These are phyloP conservation scores for Xerocomellus intermedius DNA, from an alignment of 768 basidiomycete genomes.

Conservation along the genomic window DNA sequence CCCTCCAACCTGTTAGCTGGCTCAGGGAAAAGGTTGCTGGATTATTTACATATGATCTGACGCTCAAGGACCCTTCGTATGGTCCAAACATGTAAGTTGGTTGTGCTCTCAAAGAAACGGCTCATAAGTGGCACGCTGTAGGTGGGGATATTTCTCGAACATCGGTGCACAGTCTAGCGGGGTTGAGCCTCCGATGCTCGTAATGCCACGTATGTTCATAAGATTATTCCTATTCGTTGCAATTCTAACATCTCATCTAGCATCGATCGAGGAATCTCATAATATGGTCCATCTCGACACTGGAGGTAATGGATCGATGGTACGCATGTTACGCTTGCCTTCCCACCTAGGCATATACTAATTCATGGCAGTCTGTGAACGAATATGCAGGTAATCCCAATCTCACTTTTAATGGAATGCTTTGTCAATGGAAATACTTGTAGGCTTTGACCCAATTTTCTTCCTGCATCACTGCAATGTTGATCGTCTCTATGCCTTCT, in stretches of 20 bases:
- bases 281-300: conserved; percentile 18
- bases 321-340: neutral
- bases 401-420: neutral
- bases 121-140: neutral
- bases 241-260: conserved; percentile 2
- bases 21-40: conserved; percentile 15
- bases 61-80: conserved; percentile 6
- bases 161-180: neutral
- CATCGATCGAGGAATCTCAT: conserved; percentile 20
- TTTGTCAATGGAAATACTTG: neutral
- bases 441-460: conserved; percentile 21
- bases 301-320: conserved; percentile 20
- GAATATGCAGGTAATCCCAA: conserved; percentile 19
- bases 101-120: neutral
- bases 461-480: conserved; percentile 19
- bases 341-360: neutral
- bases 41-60: conserved; percentile 18
- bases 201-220: conserved; percentile 4
- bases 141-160: conserved; percentile 21
- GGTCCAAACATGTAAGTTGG: conserved; percentile 16
- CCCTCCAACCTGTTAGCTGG: conserved; percentile 7
- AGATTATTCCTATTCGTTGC: neutral
- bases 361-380: conserved; percentile 4
- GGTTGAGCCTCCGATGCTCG: neutral
- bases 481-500: conserved; percentile 20